Conservation (phyloP, 2,329 filamentous ascomycete species). For the Cladorrhinum sp. region DNA sequence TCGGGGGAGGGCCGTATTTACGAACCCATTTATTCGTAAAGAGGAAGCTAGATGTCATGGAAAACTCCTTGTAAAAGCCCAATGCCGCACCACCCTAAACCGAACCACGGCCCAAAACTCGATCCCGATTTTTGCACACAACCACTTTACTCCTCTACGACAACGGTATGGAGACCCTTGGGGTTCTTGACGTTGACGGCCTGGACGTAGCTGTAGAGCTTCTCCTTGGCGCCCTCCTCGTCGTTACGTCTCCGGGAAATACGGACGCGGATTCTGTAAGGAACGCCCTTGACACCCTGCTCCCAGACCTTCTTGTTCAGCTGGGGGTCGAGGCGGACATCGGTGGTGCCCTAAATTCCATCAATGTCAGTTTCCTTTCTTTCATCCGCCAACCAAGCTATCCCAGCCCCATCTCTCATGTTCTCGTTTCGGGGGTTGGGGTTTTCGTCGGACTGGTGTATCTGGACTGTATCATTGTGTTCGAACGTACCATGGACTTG, state of each 20-base stretch:
- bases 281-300: constrained; percentile 96
- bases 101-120: constrained; percentile 30
- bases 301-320: constrained; percentile 99
- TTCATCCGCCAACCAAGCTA: neutral
- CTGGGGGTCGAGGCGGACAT: constrained; percentile 97
- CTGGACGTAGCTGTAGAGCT: constrained; percentile 99
- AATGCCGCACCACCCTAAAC: constrained; percentile 41
- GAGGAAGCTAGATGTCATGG: constrained; percentile 44
- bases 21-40: constrained; percentile 40
- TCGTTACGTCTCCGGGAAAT: constrained; percentile 99
- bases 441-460: constrained; percentile 6
- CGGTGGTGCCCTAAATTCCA: constrained; percentile 74
- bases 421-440: neutral
- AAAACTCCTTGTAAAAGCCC: constrained; percentile 41
- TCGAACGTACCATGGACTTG: constrained; percentile 84
- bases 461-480: neutral
- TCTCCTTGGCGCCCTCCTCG: constrained; percentile 99
- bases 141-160: constrained; percentile 68
- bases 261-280: constrained; percentile 94
- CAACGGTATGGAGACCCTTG: constrained; percentile 91
- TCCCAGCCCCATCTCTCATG: neutral
- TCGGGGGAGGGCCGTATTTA: constrained; percentile 30
- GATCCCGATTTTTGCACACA: constrained; percentile 28
- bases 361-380: constrained; percentile 20
- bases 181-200: constrained; percentile 99